Base-by-base conservation (phyloP, 352 stramenopile species). In the Phytophthora cajani region DNA sequence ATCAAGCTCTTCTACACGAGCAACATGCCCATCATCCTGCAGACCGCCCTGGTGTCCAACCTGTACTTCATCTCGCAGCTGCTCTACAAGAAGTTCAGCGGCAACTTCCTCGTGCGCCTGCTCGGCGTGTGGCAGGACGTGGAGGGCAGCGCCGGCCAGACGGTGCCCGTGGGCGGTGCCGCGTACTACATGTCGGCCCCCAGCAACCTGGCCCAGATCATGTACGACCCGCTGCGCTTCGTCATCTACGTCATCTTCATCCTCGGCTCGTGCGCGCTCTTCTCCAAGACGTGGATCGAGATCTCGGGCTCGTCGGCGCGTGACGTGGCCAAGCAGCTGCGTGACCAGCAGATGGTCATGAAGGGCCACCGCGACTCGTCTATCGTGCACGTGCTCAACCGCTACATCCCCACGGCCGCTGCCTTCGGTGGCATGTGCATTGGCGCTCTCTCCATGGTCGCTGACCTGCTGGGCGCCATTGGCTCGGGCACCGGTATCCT, bases 1-100 rank as follows among this genome's bases (percentile, higher is more conserved):
- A 99, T 99, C 93, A 99, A 99, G 91, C 89, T 99, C 5, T 99
- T 99, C 80, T 99, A 99, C 94, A 99, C 98, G 55, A 99, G 96
- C 68, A 99, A 99, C 94, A 99, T 99, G 97, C 98, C 98, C 57
- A 99, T 99, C 82, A 99, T 99, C 68, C 84, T 99, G 47, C 97
- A 99, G 85, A 99, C 98, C 10, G 98, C 98, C 17, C 89, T 99
- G 52, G 97, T 99, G 50, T 99, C 94, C 69, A 99, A 99, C 89
- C 80, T 99, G 52, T 99, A 99, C 92, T 99, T 99, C 85, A 96
- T 99, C 69, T 99, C 93, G 75, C 98, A 99, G 87, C 83, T 99
- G 27, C 85, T 99, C 17, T 99, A 99, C 93, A 99, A 98, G 82
- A 98, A 98, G 77, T 99, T 98, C 68, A 97, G 94, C 61, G 97